These are phyloP conservation scores for Neurospora pannonica DNA, from an alignment of 495 filamentous ascomycete species.

Conservation along the genomic window DNA sequence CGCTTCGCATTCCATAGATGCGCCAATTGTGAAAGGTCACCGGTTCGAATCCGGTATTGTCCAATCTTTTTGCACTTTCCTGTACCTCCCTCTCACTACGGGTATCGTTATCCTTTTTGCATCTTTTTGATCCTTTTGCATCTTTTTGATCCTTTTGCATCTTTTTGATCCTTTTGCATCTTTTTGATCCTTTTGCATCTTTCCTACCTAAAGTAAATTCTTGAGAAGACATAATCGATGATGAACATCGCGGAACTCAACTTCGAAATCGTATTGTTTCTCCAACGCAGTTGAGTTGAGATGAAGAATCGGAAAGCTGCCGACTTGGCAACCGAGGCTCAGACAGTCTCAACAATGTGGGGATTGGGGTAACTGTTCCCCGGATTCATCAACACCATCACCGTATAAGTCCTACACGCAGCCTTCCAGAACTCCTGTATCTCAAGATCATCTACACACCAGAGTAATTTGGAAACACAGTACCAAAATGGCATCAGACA, in stretches of 20 bases:
- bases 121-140: background rate
- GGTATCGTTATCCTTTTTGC: background rate
- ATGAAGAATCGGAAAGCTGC: background rate
- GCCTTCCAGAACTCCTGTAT: background rate
- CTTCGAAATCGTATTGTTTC: background rate
- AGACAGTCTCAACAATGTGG: background rate
- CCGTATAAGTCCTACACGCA: background rate
- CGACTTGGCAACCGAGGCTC: background rate
- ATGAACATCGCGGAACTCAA: background rate
- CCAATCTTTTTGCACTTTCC: background rate
- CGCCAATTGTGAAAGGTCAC: slow-evolving; percentile 10
- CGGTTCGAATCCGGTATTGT: slow-evolving; percentile 12
- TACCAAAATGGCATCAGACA: background rate
- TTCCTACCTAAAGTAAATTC: background rate
- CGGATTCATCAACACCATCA: background rate
- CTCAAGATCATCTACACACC: background rate
- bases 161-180: background rate
- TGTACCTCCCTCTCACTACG: background rate
- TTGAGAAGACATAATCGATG: background rate
- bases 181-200: too few species aligned
- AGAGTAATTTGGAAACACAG: background rate
- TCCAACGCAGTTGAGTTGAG: background rate
- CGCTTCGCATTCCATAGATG: slow-evolving; percentile 25
- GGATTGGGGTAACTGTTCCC: background rate
- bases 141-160: background rate